Conservation (phyloP, 345 rosid species). For the Jatropha curcas region DNA sequence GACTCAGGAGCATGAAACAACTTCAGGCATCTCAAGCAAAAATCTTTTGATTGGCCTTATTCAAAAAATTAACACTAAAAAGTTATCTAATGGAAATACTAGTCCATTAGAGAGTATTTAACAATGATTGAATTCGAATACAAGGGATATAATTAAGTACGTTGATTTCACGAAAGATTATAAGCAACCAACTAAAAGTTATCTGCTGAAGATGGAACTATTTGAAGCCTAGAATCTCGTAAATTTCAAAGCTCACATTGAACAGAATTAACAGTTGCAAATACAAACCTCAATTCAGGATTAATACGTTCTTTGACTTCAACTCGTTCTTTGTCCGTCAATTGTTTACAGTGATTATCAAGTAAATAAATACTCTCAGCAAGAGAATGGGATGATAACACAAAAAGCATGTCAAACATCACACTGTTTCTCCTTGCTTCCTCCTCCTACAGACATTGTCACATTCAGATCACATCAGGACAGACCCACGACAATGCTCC, state of each 20-base stretch:
- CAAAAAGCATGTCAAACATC: constrained; percentile 78
- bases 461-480: not conserved
- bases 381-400: constrained; percentile 69
- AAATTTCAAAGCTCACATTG: not conserved
- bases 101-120: no score
- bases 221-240: not conserved
- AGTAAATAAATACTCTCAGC: constrained; percentile 74
- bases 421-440: constrained; percentile 80
- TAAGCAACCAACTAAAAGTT: not conserved
- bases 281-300: constrained; percentile 76
- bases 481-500: not conserved
- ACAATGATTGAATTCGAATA: no score
- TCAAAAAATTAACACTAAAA: no score
- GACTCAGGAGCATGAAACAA: not conserved
- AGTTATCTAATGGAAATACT: no score
- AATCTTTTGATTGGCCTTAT: no score
- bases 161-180: not conserved
- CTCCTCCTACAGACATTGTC: constrained; percentile 52
- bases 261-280: not conserved
- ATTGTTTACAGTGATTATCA: constrained; percentile 53
- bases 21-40: not conserved
- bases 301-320: constrained; percentile 51
- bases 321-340: constrained; percentile 44
- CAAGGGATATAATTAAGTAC: not conserved
- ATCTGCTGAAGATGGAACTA: not conserved